Evolutionary conservation across 176 grass and related monocot species (phyloP), one percentile per base, ranked within the genome.

Genomic region (Dendrocalamus sinicus): DNA sequence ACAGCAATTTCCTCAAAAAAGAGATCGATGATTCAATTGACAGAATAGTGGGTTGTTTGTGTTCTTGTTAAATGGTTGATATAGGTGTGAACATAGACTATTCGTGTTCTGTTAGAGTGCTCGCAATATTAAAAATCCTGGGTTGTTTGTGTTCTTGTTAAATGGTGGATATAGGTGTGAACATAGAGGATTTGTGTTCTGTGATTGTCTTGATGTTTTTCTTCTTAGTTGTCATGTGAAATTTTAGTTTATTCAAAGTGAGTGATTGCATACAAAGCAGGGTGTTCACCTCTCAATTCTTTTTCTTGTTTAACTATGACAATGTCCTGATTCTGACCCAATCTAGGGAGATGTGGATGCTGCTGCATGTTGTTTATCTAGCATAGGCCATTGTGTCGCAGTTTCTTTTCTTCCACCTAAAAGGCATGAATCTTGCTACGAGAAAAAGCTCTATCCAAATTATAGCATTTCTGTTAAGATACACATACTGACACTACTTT

Each of bases 221-320:
- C 17, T 47, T 28, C 10, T 47, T 12, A 55, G 8, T 59, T 59
- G 55, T 59, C 8, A 59, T 59, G 20, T 59, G 55, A 20, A 59
- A n/a, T 9, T 59, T 59, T 59, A 59, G 55, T 83, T 70, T 69
- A 40, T 37, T 69, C 22, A 45, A 87, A 66, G 23, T 9, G 17
- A 19, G 10, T 58, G 61, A 55, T 46, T 53, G 4, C 46, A 9
- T 78, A 58, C 20, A 66, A 58, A 14, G 41, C 41, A 43, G 7
- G 41, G 6, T 43, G 41, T 43, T 43, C 17, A 15, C 68, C 17
- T 35, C 26, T 11, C 68, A 16, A 46, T 37, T 37, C 55, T n/a
- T 5, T 43, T 46, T 47, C 61, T 26, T 14, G 22, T 35, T 35
- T 35, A 35, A 35, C 32, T 35, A 35, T 35, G 32, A 48, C 2